Base-by-base conservation (phyloP, 176 grass and related monocot genomes). In the Zoysia japonica region DNA sequence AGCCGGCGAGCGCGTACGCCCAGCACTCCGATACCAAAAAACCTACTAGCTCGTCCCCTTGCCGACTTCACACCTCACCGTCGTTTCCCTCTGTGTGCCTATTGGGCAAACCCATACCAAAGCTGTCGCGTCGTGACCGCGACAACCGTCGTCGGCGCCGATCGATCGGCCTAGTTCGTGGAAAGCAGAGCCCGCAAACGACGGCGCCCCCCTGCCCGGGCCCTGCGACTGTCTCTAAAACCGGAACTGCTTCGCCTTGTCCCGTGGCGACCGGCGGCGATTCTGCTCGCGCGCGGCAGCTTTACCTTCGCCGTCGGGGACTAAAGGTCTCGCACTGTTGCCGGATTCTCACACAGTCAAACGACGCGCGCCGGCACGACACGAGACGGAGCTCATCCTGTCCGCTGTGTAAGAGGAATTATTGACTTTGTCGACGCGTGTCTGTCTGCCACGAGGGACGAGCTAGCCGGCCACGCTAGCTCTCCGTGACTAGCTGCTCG, bases 311-410 rank as follows among this genome's bases (percentile, higher is more conserved):
- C 62, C 14, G 38, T 81, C 7, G 46, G 13, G 35, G 17, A 28
- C 28, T 28, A 28, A 0, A 28, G 28, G 28, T 52, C 28, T 15
- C 44, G 12, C 2, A 45, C 82, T 84, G 66, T 71, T 84, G n/a
- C 67, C 5, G 38, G 74, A 85, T 78, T 85, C 74, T 78, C 19
- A 2, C 74, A 70, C 37, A 65, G 69, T 81, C 43, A 45, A 68
- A 80, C 78, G 52, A 54, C 63, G 45, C 13, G 19, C 6, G 6
- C 40, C 46, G 50, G 19, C 65, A 20, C 42, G 74, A 50, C 43
- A 48, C 12, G 28, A 12, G 50, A 11, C 3, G 61, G 38, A 38
- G 12, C 51, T 11, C 20, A 28, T 28, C 28, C 28, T 11, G 39
- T 13, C 42, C 51, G 16, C 57, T 7, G 43, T 14, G 50, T 52